These are phyloP conservation scores for Coelastrella sp. DNA, from an alignment of 139 green algal genomes.

Conservation along the genomic window DNA sequence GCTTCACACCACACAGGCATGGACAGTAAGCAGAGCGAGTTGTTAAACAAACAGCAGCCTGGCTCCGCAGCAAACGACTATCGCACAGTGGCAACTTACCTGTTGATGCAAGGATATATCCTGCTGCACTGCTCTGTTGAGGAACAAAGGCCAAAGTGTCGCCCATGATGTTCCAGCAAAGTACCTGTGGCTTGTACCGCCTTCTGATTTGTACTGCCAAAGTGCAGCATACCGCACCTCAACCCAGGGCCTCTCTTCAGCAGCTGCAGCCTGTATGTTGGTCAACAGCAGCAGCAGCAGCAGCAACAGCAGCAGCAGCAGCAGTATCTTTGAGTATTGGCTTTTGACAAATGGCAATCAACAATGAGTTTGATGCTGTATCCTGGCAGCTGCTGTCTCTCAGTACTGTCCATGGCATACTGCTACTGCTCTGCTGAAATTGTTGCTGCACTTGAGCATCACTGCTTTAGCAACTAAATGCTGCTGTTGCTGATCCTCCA, in stretches of 20 bases:
- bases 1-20: too few species aligned
- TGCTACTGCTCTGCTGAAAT: too few species aligned
- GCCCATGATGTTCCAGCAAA: slow-evolving; percentile 21
- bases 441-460: too few species aligned
- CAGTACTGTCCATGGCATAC: too few species aligned
- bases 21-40: not conserved
- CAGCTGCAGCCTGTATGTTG: not conserved
- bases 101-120: not conserved
- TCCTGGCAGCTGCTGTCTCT: too few species aligned
- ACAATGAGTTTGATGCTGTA: too few species aligned
- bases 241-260: not conserved
- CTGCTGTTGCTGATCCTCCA: not conserved
- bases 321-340: not conserved
- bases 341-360: too few species aligned
- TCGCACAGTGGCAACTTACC: too few species aligned
- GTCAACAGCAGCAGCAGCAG: not conserved
- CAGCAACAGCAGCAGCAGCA: not conserved
- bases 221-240: not conserved
- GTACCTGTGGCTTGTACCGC: not conserved
- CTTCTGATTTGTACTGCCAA: slow-evolving; percentile 11
- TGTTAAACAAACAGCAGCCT: not conserved
- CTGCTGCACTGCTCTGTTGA: not conserved
- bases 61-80: not conserved
- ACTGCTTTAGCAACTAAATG: not conserved
- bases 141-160: slow-evolving; percentile 18